Conservation (phyloP, 1,284 basidiomycete species). For the Lentinus polychrous region DNA sequence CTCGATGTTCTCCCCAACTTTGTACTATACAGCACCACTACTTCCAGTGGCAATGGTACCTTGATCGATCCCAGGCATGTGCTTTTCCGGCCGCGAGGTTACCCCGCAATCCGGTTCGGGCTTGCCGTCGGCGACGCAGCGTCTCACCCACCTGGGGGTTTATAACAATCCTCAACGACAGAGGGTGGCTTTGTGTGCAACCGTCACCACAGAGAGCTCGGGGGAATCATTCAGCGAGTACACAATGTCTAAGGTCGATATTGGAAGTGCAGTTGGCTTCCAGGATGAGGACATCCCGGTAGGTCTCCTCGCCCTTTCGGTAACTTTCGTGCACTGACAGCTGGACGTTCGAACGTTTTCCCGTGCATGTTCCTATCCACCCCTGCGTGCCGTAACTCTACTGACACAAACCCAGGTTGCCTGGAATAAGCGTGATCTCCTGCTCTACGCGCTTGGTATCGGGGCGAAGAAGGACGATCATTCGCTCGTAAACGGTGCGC, state of each 20-base stretch:
- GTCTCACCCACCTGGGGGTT: not conserved
- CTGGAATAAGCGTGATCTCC: conserved; percentile 66
- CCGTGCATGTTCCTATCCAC: not conserved
- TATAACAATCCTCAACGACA: not conserved
- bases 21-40: no score
- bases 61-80: no score
- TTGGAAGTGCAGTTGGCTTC: conserved; percentile 25
- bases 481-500: conserved; percentile 54
- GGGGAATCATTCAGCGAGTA: not conserved
- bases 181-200: not conserved
- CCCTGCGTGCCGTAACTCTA: not conserved
- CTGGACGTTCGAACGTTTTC: not conserved
- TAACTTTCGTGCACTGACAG: not conserved
- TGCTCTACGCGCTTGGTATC: conserved; percentile 62
- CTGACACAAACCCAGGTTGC: conserved; percentile 45
- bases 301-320: conserved; percentile 3
- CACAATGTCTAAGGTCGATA: conserved; percentile 23
- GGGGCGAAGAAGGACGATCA: conserved; percentile 65
- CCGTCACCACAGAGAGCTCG: no score
- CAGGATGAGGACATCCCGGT: conserved; percentile 23
- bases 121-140: no score
- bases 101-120: no score
- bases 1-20: no score
- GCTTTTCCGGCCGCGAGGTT: no score
- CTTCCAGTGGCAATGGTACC: no score